Conservation (phyloP, 2,329 filamentous ascomycete species). For the Fusarium euwallaceae region DNA sequence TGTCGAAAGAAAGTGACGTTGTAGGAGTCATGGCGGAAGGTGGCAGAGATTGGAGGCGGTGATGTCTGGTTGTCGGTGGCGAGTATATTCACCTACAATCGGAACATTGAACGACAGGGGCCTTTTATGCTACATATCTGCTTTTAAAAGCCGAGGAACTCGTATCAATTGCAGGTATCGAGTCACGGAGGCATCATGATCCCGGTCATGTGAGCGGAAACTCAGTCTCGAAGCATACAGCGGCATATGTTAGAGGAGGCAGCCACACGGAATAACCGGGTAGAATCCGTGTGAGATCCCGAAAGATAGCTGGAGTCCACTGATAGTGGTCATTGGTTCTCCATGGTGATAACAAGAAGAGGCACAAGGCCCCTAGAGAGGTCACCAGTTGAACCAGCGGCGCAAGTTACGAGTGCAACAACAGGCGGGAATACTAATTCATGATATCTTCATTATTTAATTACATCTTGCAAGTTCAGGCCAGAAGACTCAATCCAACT, state of each 20-base stretch:
- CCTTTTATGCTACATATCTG: background rate
- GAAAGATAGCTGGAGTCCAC: no score
- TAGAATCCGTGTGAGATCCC: background rate
- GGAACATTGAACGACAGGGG: background rate
- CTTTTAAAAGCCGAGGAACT: background rate
- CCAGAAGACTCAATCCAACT: no score
- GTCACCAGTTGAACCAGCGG: background rate
- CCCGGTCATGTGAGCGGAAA: constrained; percentile 1
- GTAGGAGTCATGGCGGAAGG: background rate
- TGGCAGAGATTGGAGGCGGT: no score
- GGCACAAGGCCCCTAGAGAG: background rate
- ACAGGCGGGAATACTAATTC: no score
- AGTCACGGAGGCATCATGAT: background rate
- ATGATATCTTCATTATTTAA: no score
- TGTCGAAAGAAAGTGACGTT: background rate
- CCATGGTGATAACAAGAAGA: background rate
- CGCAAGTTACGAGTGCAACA: no score
- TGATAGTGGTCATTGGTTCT: background rate
- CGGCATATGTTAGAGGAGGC: background rate
- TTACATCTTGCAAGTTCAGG: no score
- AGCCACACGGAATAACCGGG: background rate
- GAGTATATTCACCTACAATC: background rate
- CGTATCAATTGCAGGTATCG: background rate
- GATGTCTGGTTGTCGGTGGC: background rate
- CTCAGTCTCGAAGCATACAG: background rate